A percentile compares a stretch with the other conserved stretches of the same genome.
Evolutionary conservation across 345 rosid species (phyloP).

Genomic region (Garcia nutans): DNA sequence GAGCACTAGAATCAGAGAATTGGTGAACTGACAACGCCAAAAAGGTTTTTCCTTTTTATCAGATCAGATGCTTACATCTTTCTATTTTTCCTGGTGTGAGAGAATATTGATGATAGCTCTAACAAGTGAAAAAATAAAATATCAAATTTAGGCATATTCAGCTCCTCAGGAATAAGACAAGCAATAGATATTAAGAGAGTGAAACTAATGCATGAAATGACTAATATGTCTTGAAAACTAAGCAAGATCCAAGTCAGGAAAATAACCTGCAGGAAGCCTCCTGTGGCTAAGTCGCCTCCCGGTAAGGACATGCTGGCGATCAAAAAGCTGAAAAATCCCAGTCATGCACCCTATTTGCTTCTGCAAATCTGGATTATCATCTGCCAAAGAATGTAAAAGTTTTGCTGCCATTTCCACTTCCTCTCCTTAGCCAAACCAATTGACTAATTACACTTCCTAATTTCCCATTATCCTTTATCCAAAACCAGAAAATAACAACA

Average conservation of each 20-base stretch:
- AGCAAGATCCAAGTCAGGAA: background rate
- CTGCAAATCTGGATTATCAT: conserved; percentile 88
- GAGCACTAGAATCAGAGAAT: background rate
- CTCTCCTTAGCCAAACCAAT: conserved; percentile 5
- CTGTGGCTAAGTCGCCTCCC: conserved; percentile 49
- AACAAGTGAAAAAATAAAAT: background rate
- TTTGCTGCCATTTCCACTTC: conserved; percentile 75
- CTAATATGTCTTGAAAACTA: background rate
- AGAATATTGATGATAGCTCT: background rate
- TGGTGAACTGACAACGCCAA: background rate
- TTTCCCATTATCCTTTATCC: conserved; percentile 10
- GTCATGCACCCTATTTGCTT: conserved; percentile 98
- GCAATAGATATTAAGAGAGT: background rate
- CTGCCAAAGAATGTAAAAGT: conserved; percentile 86
- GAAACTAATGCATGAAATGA: conserved; percentile 6
- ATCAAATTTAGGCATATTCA: background rate
- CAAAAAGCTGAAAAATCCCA: conserved; percentile 85
- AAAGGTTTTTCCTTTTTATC: background rate
- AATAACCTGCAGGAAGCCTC: conserved; percentile 72
- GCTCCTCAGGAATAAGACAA: background rate
- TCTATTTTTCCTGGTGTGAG: background rate
- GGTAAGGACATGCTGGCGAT: conserved; percentile 58
- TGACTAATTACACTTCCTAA: background rate
- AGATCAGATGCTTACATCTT: background rate
- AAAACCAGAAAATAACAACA: conserved; percentile 2